These are phyloP conservation scores for Leccinum pachyderme DNA, from an alignment of 1,284 basidiomycete species.

Conservation along the genomic window DNA sequence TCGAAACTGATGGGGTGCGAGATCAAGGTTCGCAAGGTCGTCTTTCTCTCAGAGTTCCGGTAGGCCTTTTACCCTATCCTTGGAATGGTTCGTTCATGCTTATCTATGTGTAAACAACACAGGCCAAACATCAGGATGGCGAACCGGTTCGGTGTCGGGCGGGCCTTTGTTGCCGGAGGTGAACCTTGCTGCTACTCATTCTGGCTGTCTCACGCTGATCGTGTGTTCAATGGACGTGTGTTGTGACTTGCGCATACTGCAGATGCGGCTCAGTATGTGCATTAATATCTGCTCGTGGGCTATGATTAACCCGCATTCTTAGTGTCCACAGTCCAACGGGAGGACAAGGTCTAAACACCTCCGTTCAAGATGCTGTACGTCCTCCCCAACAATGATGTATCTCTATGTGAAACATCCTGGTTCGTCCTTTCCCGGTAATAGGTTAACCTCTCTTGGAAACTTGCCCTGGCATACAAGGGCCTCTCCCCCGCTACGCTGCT, in stretches of 20 bases:
- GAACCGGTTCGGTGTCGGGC: slow-evolving; percentile 29
- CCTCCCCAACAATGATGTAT: background rate
- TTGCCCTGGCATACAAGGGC: slow-evolving; percentile 14
- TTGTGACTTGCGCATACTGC: background rate
- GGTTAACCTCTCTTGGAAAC: slow-evolving; percentile 44
- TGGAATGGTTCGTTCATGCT: background rate
- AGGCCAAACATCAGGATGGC: slow-evolving; percentile 35
- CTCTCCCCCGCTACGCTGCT: slow-evolving; percentile 29
- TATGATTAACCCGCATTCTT: background rate
- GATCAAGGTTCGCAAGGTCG: slow-evolving; percentile 15
- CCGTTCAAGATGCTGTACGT: slow-evolving; percentile 39
- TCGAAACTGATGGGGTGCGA: slow-evolving; percentile 12
- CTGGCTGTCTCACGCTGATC: background rate
- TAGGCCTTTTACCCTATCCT: slow-evolving; percentile 6
- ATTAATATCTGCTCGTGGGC: background rate
- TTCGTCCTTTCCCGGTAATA: no score
- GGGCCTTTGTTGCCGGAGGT: slow-evolving; percentile 38
- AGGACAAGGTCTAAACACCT: slow-evolving; percentile 43
- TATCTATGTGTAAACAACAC: background rate
- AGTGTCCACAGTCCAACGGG: slow-evolving; percentile 47
- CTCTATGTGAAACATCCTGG: background rate
- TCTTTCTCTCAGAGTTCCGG: slow-evolving; percentile 26
- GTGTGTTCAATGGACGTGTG: background rate
- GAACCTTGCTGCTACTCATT: background rate
- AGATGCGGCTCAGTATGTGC: slow-evolving; percentile 20